Conservation (phyloP, 2,329 filamentous ascomycete species). For the Pseudogymnoascus sp. region DNA sequence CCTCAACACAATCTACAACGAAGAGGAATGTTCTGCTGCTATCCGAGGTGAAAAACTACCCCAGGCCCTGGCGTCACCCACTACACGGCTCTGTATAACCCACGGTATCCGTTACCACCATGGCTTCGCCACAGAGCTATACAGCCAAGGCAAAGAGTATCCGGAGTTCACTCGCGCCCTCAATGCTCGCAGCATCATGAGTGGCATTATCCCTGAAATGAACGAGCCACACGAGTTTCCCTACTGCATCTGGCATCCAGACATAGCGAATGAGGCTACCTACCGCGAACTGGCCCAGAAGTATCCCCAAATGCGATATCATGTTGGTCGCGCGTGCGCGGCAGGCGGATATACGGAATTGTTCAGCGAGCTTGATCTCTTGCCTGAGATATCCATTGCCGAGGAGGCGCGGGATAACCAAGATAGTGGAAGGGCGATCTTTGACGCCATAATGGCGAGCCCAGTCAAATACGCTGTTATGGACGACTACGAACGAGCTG, state of each 20-base stretch:
- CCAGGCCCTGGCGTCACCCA: background rate
- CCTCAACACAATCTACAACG: too few species aligned
- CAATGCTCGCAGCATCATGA: slow-evolving; percentile 34
- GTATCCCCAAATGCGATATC: slow-evolving; percentile 32
- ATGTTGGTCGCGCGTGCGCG: slow-evolving; percentile 35
- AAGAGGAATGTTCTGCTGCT: slow-evolving; percentile 15
- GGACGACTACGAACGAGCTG: slow-evolving; percentile 30
- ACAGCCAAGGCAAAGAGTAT: background rate
- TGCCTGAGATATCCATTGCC: slow-evolving; percentile 34
- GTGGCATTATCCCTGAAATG: slow-evolving; percentile 28
- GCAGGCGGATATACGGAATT: slow-evolving; percentile 32
- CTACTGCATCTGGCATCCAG: slow-evolving; percentile 38
- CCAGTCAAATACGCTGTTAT: slow-evolving; percentile 28
- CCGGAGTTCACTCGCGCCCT: slow-evolving; percentile 16
- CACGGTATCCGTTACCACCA: background rate
- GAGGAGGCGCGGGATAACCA: slow-evolving; percentile 33
- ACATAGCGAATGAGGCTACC: slow-evolving; percentile 23
- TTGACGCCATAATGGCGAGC: slow-evolving; percentile 26
- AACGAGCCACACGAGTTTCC: slow-evolving; percentile 23
- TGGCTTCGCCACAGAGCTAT: background rate
- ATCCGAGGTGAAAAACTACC: background rate
- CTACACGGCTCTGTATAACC: background rate
- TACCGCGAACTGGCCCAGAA: slow-evolving; percentile 23
- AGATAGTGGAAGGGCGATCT: slow-evolving; percentile 23
- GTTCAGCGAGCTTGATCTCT: slow-evolving; percentile 31